Conservation (phyloP, 2,329 filamentous ascomycete species). For the Ophiocordyceps polyrhachis-furcata region DNA sequence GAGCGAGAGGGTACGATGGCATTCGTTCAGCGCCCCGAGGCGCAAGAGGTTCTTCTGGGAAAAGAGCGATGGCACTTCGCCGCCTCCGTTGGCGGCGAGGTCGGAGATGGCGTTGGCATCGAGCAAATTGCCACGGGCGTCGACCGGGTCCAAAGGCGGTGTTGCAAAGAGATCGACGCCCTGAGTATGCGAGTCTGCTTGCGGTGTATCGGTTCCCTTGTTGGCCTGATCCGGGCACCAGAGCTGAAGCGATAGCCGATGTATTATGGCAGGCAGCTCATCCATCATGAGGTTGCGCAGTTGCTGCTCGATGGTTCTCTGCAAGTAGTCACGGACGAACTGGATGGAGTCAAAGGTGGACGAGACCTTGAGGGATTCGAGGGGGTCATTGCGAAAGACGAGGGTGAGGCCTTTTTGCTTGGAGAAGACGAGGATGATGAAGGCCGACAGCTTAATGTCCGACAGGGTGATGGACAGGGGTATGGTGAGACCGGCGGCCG, state of each 20-base stretch:
- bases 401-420: constrained; percentile 92
- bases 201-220: constrained; percentile 27
- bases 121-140: constrained; percentile 58
- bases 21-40: constrained; percentile 66
- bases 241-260: constrained; percentile 69
- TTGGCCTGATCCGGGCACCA: constrained; percentile 69
- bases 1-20: constrained; percentile 74
- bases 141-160: constrained; percentile 65
- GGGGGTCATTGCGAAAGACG: constrained; percentile 93
- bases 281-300: constrained; percentile 93
- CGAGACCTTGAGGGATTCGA: constrained; percentile 94
- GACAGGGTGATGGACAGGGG: constrained; percentile 94
- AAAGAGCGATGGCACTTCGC: constrained; percentile 76
- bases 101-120: constrained; percentile 59
- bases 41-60: constrained; percentile 86
- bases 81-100: constrained; percentile 58
- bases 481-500: constrained; percentile 82
- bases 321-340: constrained; percentile 91
- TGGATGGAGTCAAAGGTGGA: constrained; percentile 98
- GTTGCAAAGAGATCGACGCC: constrained; percentile 66
- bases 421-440: constrained; percentile 95
- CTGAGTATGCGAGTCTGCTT: constrained; percentile 33
- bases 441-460: constrained; percentile 86
- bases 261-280: constrained; percentile 89
- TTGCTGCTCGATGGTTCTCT: constrained; percentile 89